Conservation (phyloP, 306 rosid genomes). For the Dalbergia cultrata region DNA sequence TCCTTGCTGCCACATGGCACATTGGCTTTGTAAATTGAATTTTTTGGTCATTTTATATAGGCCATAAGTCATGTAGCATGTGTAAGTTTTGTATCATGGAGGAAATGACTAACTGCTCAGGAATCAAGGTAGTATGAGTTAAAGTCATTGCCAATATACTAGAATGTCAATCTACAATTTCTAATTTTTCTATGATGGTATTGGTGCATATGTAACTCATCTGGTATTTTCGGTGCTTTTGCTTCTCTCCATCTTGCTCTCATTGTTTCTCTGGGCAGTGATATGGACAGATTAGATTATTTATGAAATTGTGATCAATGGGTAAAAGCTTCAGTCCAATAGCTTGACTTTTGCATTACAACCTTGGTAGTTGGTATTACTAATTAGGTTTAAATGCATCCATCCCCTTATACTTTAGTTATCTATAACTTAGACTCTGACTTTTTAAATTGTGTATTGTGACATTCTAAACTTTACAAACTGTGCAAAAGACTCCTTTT, state of each 20-base stretch:
- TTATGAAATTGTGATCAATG: no score
- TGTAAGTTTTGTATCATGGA: slow-evolving; percentile 48
- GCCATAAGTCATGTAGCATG: slow-evolving; percentile 36
- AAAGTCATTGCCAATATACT: slow-evolving; percentile 2
- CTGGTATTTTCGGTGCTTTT: neutral
- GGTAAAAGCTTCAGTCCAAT: no score
- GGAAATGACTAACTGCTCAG: slow-evolving; percentile 30
- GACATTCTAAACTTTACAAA: no score
- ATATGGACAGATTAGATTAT: neutral
- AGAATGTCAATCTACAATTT: slow-evolving; percentile 18
- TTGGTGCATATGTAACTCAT: slow-evolving; percentile 17
- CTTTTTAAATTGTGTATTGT: no score
- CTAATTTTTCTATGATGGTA: slow-evolving; percentile 29
- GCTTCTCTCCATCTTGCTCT: neutral
- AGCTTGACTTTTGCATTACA: no score
- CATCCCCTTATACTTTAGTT: no score
- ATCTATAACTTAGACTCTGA: no score
- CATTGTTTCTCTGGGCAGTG: neutral
- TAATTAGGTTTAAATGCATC: no score
- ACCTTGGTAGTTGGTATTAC: no score
- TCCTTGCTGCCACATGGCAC: slow-evolving; percentile 33
- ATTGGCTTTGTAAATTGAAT: slow-evolving; percentile 44
- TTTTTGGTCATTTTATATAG: slow-evolving; percentile 42
- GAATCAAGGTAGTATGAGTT: slow-evolving; percentile 38
- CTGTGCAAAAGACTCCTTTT: no score